Evolutionary conservation across 345 rosid genomes (phyloP).

Genomic region (Toxicodendron radicans): DNA sequence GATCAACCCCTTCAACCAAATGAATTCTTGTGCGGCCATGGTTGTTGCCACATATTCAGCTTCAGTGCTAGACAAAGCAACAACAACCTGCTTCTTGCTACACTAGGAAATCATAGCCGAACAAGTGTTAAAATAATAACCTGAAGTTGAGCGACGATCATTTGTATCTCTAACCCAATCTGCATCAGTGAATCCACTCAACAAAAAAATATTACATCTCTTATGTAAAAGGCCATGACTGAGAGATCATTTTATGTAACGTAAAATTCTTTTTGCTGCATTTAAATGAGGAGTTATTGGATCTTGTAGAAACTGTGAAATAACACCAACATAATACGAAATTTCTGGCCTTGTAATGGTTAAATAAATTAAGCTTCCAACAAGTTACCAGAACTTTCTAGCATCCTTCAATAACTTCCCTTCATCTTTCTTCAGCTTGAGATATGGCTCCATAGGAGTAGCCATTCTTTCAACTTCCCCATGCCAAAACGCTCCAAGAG

Average conservation of each 20-base stretch:
- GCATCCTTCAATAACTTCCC: not conserved
- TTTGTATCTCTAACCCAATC: not conserved
- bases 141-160: constrained; percentile 2
- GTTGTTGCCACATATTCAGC: not conserved
- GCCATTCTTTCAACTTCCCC: constrained; percentile 5
- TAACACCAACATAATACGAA: not conserved
- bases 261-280: not conserved
- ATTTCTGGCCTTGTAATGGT: constrained; percentile 3
- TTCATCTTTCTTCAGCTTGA: constrained; percentile 13
- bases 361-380: constrained; percentile 1
- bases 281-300: not conserved
- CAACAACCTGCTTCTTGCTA: constrained; percentile 1
- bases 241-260: not conserved
- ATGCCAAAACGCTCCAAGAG: not conserved
- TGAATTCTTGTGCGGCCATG: not conserved
- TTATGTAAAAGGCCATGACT: not conserved
- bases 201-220: not conserved
- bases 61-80: constrained; percentile 1
- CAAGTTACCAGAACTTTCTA: not conserved
- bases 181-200: constrained; percentile 3
- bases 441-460: not conserved
- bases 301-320: constrained; percentile 18
- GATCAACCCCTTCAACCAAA: constrained; percentile 19
- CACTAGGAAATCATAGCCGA: not conserved
- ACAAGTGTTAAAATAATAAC: not conserved